These are phyloP conservation scores for Chondrus crispus DNA, from an alignment of 23 red algal species.

Conservation along the genomic window DNA sequence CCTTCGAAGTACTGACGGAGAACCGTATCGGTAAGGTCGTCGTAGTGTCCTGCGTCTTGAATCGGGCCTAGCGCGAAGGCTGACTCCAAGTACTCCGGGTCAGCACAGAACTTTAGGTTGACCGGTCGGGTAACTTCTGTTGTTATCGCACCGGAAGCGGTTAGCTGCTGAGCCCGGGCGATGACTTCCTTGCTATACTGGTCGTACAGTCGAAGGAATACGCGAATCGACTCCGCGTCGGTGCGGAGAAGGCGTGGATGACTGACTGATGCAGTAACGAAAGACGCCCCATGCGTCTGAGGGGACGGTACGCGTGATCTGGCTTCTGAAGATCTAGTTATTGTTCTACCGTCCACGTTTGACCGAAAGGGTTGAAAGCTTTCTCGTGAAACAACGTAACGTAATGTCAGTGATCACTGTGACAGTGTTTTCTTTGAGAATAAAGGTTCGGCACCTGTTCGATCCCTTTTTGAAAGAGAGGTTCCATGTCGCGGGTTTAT, in stretches of 20 bases:
- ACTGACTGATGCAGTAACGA: not conserved
- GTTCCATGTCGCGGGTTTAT: too few species aligned
- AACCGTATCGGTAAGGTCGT: not conserved
- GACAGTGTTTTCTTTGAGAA: too few species aligned
- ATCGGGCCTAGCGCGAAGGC: not conserved
- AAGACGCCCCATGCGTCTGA: too few species aligned
- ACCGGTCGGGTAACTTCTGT: not conserved
- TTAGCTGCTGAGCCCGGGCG: not conserved
- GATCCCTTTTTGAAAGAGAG: too few species aligned
- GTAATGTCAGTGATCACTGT: too few species aligned
- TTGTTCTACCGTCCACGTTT: too few species aligned
- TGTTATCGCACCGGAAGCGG: not conserved
- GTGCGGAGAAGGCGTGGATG: not conserved
- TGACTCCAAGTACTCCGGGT: not conserved
- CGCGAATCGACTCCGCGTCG: not conserved
- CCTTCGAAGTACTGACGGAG: not conserved
- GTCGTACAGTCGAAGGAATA: not conserved
- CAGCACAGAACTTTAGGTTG: not conserved
- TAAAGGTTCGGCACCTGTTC: too few species aligned
- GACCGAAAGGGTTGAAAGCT: too few species aligned
- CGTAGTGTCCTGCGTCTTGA: not conserved
- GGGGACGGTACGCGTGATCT: too few species aligned
- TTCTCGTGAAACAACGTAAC: too few species aligned
- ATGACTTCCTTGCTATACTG: not conserved
- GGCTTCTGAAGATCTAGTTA: too few species aligned